Base-by-base conservation (phyloP, 2,329 filamentous ascomycete species). In the Volutella citrinella region DNA sequence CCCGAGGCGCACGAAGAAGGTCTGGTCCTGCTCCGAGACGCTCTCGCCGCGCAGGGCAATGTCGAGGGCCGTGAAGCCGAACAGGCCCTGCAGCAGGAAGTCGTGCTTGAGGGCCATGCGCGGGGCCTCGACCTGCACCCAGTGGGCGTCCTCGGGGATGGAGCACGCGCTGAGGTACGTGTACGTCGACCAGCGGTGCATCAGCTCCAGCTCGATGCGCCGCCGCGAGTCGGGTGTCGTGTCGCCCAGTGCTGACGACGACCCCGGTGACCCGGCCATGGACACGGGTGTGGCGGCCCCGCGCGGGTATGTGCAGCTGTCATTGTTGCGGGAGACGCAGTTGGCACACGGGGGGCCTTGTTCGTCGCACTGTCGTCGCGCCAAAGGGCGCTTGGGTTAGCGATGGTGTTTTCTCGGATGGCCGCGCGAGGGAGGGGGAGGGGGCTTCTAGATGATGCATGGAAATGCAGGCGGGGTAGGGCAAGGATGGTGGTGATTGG, bases 151-250 rank as follows among this genome's bases (percentile, higher is more conserved):
- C 12, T 61, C 54, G 0, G 61, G 59, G 7, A 71, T 58, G 22
- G 61, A 64, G 15, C 46, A 56, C 21, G 65, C 47, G 23, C 53
- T 54, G 13, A 57, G 57, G 43, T 63, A 74, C 0, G 69, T 73
- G 13, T 58, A 60, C 0, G 65, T 70, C 3, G 68, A 64, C 60
- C 67, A 76, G 18, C 66, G 66, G 42, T 74, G 69, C 66, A 75
- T 72, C 27, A 76, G 48, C 38, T 74, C 70, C 8, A 76, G 57
- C 36, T 72, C 70, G 16, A 66, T 48, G 12, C 57, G 43, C 18
- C 57, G 49, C 1, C 46, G 49, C 8, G 41, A 39, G 4, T 50
- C 44, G 15, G 40, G 34, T n/a, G 43, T 34, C 16, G 42, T 33
- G 8, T 38, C 14, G 2, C 39, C 34, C 9, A 37, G 7, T 5